phyloP scores from a whole-genome alignment of 2,329 filamentous ascomycete genomes.

The Simplicillium sp. region DNA sequence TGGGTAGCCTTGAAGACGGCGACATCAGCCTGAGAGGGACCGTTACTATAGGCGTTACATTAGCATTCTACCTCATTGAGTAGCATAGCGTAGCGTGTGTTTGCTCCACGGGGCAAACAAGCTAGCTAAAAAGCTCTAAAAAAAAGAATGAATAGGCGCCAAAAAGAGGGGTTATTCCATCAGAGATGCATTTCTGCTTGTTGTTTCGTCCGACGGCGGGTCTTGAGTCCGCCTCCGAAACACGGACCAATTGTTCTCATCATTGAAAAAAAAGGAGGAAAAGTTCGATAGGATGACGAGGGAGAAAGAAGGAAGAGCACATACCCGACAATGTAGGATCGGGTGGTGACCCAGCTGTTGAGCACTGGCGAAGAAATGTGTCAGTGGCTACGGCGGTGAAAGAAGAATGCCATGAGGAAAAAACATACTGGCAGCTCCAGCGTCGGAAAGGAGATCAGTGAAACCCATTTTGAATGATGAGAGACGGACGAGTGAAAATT shows the following conservation, averaged over 20 bases:
- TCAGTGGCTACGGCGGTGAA: slow-evolving; percentile 20
- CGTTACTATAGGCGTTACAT: slow-evolving; percentile 27
- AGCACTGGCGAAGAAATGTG: slow-evolving; percentile 39
- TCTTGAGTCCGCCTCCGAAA: slow-evolving; percentile 92
- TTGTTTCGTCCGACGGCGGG: slow-evolving; percentile 71
- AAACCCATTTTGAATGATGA: slow-evolving; percentile 52
- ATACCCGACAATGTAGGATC: slow-evolving; percentile 78
- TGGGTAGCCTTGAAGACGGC: slow-evolving; percentile 86
- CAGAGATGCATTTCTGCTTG: slow-evolving; percentile 73
- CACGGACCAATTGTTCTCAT: slow-evolving; percentile 93
- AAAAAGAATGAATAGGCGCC: not conserved
- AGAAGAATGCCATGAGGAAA: slow-evolving; percentile 11
- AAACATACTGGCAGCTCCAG: slow-evolving; percentile 43
- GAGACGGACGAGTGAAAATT: slow-evolving; percentile 14
- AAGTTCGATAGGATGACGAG: not conserved
- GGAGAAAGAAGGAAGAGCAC: slow-evolving; percentile 23
- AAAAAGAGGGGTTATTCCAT: slow-evolving; percentile 19
- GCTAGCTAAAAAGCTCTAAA: not conserved
- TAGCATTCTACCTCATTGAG: not conserved
- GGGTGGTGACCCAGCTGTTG: slow-evolving; percentile 64
- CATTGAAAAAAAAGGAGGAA: slow-evolving; percentile 20
- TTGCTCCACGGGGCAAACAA: too few species aligned
- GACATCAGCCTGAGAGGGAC: slow-evolving; percentile 89
- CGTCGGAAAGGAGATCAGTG: slow-evolving; percentile 56
- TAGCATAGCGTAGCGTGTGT: too few species aligned